phyloP scores from a whole-genome alignment of 2,329 filamentous ascomycete species.

The Spiromastix sp. region DNA sequence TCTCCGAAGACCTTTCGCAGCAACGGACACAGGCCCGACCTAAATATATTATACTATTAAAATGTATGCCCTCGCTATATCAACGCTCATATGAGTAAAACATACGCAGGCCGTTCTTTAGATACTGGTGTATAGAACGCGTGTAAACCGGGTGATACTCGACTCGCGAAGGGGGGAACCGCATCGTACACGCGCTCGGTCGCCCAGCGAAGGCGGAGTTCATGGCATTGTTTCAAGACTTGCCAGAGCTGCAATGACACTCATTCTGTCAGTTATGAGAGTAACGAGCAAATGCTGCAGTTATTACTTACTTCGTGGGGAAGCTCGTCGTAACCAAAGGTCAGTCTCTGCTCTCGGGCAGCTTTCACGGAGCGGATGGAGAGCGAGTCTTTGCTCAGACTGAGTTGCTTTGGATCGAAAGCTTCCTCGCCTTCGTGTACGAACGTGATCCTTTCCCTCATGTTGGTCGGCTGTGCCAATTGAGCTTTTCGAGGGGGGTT shows the following conservation, averaged over 20 bases:
- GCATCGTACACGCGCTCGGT: conserved; percentile 47
- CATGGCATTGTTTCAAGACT: conserved; percentile 53
- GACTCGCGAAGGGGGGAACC: conserved; percentile 61
- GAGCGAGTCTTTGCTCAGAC: conserved; percentile 44
- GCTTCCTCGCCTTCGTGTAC: conserved; percentile 55
- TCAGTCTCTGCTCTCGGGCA: conserved; percentile 69
- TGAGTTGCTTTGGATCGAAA: conserved; percentile 54
- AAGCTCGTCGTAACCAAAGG: conserved; percentile 62
- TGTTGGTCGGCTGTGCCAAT: conserved; percentile 10
- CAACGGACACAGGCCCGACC: conserved; percentile 45
- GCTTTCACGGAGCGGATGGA: conserved; percentile 53
- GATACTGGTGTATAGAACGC: conserved; percentile 58
- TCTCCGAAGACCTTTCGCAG: conserved; percentile 48
- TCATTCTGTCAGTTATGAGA: neutral
- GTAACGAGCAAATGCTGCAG: conserved; percentile 1
- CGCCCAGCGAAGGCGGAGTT: conserved; percentile 74
- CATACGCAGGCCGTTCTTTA: conserved; percentile 27
- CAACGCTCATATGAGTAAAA: conserved; percentile 9
- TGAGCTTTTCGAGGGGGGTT: neutral
- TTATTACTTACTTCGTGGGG: conserved; percentile 46
- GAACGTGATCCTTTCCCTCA: conserved; percentile 56
- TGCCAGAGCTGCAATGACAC: conserved; percentile 42
- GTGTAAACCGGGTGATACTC: conserved; percentile 71
- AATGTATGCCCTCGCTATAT: conserved; percentile 1
- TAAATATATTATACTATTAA: conserved; percentile 15